phyloP scores from a whole-genome alignment of 768 basidiomycete species.

The Tephrocybe sp. region DNA sequence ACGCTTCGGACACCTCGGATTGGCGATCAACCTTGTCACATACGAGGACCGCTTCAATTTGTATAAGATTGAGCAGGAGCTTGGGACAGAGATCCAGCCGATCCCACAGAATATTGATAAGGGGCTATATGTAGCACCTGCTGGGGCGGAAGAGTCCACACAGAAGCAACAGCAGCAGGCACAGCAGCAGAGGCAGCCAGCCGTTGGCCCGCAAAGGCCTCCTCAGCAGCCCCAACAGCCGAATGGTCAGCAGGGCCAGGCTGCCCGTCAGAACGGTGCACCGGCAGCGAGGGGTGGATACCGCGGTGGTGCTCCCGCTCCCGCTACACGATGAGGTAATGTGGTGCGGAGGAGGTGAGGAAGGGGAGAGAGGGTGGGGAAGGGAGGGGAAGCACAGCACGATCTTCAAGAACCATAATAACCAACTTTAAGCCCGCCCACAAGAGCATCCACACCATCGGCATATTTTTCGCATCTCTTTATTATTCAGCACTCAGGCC shows the following conservation, averaged over 20 bases:
- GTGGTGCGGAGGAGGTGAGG: neutral
- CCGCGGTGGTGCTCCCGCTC: conserved; percentile 36
- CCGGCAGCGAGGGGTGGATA: conserved; percentile 28
- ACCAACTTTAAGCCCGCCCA: conserved; percentile 8
- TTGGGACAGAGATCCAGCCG: conserved; percentile 96
- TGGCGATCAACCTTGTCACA: conserved; percentile 97
- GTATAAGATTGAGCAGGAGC: conserved; percentile 97
- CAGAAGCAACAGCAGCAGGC: conserved; percentile 10
- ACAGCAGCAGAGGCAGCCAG: conserved; percentile 30
- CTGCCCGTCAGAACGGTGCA: conserved; percentile 23
- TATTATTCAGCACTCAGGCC: conserved; percentile 2
- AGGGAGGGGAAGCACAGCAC: conserved; percentile 13
- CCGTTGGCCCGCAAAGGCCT: conserved; percentile 21
- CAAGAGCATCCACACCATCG: conserved; percentile 14
- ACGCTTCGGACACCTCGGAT: conserved; percentile 93
- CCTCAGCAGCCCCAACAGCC: conserved; percentile 28
- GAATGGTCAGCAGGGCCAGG: conserved; percentile 30
- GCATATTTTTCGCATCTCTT: conserved; percentile 12
- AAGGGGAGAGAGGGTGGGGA: neutral
- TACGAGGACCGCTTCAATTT: conserved; percentile 98
- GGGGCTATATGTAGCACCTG: conserved; percentile 89
- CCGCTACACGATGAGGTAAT: conserved; percentile 33
- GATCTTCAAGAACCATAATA: conserved; percentile 9
- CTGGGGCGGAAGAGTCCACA: conserved; percentile 38
- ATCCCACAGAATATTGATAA: conserved; percentile 92